These are phyloP conservation scores for Parathielavia appendiculata DNA, from an alignment of 495 filamentous ascomycete genomes.

Conservation along the genomic window DNA sequence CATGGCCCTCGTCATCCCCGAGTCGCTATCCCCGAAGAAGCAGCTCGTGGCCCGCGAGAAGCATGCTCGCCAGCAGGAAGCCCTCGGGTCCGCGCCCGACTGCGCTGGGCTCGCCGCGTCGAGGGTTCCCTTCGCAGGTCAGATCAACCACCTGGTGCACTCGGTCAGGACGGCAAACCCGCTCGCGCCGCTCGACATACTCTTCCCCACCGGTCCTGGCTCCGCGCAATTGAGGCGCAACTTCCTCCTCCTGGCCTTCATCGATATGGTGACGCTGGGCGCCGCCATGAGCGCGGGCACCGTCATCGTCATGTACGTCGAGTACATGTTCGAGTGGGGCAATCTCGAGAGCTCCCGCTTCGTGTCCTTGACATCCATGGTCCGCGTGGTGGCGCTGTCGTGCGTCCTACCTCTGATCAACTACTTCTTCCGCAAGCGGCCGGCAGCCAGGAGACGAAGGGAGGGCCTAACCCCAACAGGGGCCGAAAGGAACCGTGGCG, in stretches of 20 bases:
- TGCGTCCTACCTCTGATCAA: constrained; percentile 67
- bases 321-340: constrained; percentile 74
- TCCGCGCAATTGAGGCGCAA: constrained; percentile 67
- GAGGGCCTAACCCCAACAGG: constrained; percentile 37
- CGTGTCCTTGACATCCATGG: constrained; percentile 67
- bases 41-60: constrained; percentile 65
- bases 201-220: constrained; percentile 57
- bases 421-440: constrained; percentile 57
- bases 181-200: constrained; percentile 68
- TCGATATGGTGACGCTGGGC: constrained; percentile 74
- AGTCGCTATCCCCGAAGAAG: constrained; percentile 67
- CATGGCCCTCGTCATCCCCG: constrained; percentile 66
- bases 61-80: constrained; percentile 38
- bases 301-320: constrained; percentile 73
- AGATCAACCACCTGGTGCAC: constrained; percentile 16
- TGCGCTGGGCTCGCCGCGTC: constrained; percentile 7
- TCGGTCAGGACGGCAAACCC: constrained; percentile 48
- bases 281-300: constrained; percentile 75
- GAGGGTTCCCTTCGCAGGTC: constrained; percentile 18
- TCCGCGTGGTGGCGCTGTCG: constrained; percentile 69
- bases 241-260: constrained; percentile 67
- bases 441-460: constrained; percentile 27
- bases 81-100: constrained; percentile 9
- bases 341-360: constrained; percentile 72
- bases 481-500: too few species aligned